phyloP scores from a whole-genome alignment of 768 basidiomycete species.

The Leccinum longicurvipes region DNA sequence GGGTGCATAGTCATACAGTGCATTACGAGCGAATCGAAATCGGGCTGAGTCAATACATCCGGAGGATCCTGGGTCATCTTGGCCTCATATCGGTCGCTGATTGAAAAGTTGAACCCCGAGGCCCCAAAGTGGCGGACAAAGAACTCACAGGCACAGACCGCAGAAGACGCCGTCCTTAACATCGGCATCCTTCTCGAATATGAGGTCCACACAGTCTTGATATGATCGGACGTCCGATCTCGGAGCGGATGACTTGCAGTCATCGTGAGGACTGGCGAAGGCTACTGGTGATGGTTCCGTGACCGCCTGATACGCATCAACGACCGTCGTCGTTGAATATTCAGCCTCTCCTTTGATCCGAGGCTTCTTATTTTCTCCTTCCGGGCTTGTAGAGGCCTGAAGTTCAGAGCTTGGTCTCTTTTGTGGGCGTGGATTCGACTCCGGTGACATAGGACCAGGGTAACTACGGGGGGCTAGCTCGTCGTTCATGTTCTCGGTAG shows the following conservation, averaged over 20 bases:
- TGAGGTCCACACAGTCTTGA: constrained; percentile 38
- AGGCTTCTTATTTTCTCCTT: constrained; percentile 17
- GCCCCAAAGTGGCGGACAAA: not conserved
- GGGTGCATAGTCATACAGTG: constrained; percentile 52
- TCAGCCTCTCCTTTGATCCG: constrained; percentile 13
- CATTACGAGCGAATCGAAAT: constrained; percentile 40
- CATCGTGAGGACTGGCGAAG: not conserved
- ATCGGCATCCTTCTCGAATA: constrained; percentile 34
- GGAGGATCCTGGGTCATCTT: constrained; percentile 29
- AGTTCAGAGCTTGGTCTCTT: constrained; percentile 20
- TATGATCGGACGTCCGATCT: constrained; percentile 36
- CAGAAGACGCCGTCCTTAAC: constrained; percentile 36
- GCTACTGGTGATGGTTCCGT: not conserved
- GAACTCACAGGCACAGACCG: constrained; percentile 50
- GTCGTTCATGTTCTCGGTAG: constrained; percentile 1
- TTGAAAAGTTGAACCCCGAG: not conserved
- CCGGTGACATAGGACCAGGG: not conserved
- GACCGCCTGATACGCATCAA: not conserved
- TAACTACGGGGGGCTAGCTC: not conserved
- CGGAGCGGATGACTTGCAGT: not conserved
- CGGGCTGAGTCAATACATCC: constrained; percentile 26
- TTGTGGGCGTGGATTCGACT: constrained; percentile 1
- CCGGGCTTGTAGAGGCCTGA: constrained; percentile 4
- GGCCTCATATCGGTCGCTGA: constrained; percentile 27
- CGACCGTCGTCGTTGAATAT: not conserved